Conservation (phyloP, 306 rosid species). For the Erythrophleum fordii region DNA sequence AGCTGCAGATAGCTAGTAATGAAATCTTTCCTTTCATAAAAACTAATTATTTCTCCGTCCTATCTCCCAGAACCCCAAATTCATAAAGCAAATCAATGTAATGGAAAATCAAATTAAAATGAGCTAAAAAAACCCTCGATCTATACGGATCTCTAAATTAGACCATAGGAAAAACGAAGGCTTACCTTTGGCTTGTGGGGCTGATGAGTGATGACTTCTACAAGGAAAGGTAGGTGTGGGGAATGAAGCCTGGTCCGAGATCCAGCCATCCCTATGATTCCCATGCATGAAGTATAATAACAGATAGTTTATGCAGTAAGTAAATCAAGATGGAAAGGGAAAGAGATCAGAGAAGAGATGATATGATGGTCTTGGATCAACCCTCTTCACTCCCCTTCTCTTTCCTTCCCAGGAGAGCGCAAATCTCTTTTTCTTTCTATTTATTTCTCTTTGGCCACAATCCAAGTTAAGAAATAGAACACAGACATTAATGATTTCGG, state of each 20-base stretch:
- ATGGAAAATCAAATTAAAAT: neutral
- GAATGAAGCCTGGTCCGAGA: constrained; percentile 78
- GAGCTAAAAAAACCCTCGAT: neutral
- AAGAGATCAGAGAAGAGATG: neutral
- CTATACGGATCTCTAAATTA: neutral
- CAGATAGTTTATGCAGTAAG: neutral
- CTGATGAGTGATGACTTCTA: neutral
- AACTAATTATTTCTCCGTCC: neutral
- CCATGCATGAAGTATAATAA: neutral
- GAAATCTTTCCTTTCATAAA: neutral
- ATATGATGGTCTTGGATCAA: constrained; percentile 14
- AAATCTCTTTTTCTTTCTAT: neutral
- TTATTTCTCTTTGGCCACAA: neutral
- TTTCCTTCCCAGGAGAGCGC: neutral
- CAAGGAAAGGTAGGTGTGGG: constrained; percentile 49
- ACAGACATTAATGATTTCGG: constrained; percentile 39
- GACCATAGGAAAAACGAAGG: neutral
- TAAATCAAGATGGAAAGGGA: constrained; percentile 16
- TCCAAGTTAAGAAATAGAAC: neutral
- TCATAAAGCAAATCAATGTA: neutral
- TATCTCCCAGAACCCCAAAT: neutral
- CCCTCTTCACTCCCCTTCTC: neutral
- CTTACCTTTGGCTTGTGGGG: neutral
- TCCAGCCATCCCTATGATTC: constrained; percentile 23
- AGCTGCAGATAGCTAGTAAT: neutral